A percentile compares a stretch with the other conserved stretches of the same genome.
phyloP scores from a whole-genome alignment of 768 basidiomycete species.

The Pholiota microspora region DNA sequence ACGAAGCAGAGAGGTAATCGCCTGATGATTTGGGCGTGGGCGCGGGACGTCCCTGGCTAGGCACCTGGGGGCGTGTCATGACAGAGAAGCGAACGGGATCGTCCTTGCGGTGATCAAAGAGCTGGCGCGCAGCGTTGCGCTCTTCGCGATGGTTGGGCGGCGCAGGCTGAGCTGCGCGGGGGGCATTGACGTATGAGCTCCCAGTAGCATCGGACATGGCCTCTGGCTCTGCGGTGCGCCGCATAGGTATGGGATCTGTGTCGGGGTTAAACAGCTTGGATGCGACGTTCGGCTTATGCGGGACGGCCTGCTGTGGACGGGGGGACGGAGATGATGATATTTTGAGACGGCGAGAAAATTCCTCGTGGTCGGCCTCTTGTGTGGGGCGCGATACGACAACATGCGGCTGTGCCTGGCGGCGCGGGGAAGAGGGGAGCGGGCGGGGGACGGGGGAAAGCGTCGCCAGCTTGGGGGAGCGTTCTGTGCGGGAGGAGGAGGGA shows the following conservation, averaged over 20 bases:
- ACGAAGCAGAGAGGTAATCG: conserved; percentile 74
- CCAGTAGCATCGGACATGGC: conserved; percentile 56
- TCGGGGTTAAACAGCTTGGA: conserved; percentile 72
- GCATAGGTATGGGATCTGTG: conserved; percentile 61
- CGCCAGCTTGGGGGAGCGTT: conserved; percentile 29
- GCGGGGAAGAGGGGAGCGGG: conserved; percentile 29
- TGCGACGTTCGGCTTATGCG: conserved; percentile 31
- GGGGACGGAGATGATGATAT: conserved; percentile 54
- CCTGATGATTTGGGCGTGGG: conserved; percentile 62
- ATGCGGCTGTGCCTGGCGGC: conserved; percentile 32
- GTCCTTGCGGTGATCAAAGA: conserved; percentile 89
- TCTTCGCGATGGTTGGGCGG: conserved; percentile 25
- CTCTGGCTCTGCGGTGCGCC: conserved; percentile 66
- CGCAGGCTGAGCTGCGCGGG: conserved; percentile 21
- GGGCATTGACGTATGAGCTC: conserved; percentile 49
- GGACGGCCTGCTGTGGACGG: conserved; percentile 25
- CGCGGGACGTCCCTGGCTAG: conserved; percentile 33
- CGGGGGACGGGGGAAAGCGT: conserved; percentile 24
- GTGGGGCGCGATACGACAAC: conserved; percentile 32
- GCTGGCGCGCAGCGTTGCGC: conserved; percentile 46
- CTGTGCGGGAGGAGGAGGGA: conserved; percentile 18
- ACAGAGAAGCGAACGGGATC: conserved; percentile 86
- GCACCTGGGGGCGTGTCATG: conserved; percentile 46
- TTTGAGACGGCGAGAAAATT: conserved; percentile 70
- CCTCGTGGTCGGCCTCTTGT: conserved; percentile 62